Percentiles rank a stretch among this genome's conserved stretches.
Conservation (phyloP, 352 stramenopile species). For the Phytophthora cryptogea region DNA sequence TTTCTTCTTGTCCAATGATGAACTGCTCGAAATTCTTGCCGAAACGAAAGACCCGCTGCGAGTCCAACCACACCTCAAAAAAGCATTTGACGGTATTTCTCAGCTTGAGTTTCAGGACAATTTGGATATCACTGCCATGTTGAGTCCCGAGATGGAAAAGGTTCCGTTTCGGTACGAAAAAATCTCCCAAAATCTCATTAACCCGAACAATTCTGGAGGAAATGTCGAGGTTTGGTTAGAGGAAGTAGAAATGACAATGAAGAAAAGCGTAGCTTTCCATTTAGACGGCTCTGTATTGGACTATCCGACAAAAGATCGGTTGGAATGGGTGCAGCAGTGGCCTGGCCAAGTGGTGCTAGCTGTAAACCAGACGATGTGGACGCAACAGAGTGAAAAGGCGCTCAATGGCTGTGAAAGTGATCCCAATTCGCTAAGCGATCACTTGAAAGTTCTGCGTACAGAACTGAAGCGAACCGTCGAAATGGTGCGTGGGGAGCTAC, state of each 20-base stretch:
- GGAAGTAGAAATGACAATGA: slow-evolving; percentile 88
- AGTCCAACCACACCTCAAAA: slow-evolving; percentile 96
- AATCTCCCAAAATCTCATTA: slow-evolving; percentile 91
- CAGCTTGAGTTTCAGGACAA: slow-evolving; percentile 93
- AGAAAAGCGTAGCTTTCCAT: slow-evolving; percentile 78
- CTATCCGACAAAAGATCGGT: slow-evolving; percentile 86
- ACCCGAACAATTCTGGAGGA: slow-evolving; percentile 92
- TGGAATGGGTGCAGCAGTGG: slow-evolving; percentile 93
- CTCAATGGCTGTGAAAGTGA: slow-evolving; percentile 41
- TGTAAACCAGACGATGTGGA: slow-evolving; percentile 94
- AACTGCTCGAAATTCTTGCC: slow-evolving; percentile 92
- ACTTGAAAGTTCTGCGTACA: slow-evolving; percentile 68
- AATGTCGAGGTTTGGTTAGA: slow-evolving; percentile 93
- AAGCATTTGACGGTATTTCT: slow-evolving; percentile 93
- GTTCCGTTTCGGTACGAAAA: slow-evolving; percentile 89
- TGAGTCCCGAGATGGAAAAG: slow-evolving; percentile 87
- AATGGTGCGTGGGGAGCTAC: slow-evolving; percentile 91
- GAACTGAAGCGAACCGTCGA: slow-evolving; percentile 91
- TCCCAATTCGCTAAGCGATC: slow-evolving; percentile 51
- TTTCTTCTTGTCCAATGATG: slow-evolving; percentile 94
- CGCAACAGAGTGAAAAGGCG: slow-evolving; percentile 78
- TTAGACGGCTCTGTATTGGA: slow-evolving; percentile 87
- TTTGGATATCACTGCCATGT: slow-evolving; percentile 92
- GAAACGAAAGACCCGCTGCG: slow-evolving; percentile 93
- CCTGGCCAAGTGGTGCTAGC: slow-evolving; percentile 92